Evolutionary conservation across 202 grass and related monocot species (phyloP), one percentile per base, ranked within the genome.

Genomic region (Schoenoplectus tabernaemontani): DNA sequence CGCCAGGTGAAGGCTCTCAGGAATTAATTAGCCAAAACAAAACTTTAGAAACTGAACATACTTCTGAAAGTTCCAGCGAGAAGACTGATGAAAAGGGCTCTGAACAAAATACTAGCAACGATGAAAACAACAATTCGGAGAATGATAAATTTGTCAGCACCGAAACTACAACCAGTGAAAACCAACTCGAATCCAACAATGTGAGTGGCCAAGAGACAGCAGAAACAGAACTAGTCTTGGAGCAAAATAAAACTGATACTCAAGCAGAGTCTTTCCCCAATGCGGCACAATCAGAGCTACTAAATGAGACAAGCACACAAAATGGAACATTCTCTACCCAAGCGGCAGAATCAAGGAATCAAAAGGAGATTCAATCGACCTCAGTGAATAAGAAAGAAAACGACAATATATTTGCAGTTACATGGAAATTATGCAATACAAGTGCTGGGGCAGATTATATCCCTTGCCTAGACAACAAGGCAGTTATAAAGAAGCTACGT

Each of bases 391-490:
- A 43, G 53, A 1, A 8, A 46, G 22, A 8, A 44, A 75, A 15
- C 3, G 60, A 2, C 9, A 64, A 0, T 22, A 34, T 12, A 30
- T 20, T 1, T 4, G 61, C 4, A 58, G 36, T n/a, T 57, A 38
- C 12, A 1, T 98, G 95, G 96, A 92, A 89, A 78, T 85, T 99
- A 0, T 99, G 96, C 69, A 90, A 92, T 91, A 53, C 89, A 32
- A 89, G 70, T 77, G 77, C 92, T 23, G 92, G 90, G 34, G 56
- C 88, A 8, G 96, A 99, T 81, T 99, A 96, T 78, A 99, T 99
- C 58, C 96, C 96, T 39, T 99, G 96, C 77, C 87, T 99, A 19
- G 96, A 99, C 88, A 99, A 99, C 58, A 88, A 88, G 76, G 86
- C 66, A 8, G 96, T 86, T 11, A 87, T 95, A 73, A 88, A 62